Evolutionary conservation across 1,284 basidiomycete genomes (phyloP).

Genomic region (Cryptococcus sp.): DNA sequence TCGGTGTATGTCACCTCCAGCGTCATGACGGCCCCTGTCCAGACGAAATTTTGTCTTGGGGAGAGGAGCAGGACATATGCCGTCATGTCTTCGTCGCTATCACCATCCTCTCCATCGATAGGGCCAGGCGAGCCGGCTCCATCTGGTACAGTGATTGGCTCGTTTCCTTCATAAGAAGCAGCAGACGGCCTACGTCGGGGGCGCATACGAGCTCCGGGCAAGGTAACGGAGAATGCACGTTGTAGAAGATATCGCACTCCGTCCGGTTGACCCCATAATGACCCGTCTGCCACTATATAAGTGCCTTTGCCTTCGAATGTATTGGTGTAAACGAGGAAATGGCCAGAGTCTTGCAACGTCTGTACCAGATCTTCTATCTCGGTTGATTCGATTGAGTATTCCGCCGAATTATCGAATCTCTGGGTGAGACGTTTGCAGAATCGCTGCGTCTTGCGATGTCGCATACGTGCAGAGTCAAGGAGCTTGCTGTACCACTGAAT

Average conservation of each 20-base stretch:
- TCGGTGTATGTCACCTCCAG: conserved; percentile 67
- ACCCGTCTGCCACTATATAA: conserved; percentile 87
- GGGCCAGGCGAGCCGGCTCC: conserved; percentile 56
- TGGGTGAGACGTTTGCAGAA: conserved; percentile 83
- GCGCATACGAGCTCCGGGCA: conserved; percentile 20
- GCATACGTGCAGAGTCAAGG: conserved; percentile 86
- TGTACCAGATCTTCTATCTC: conserved; percentile 79
- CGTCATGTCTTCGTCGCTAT: conserved; percentile 41
- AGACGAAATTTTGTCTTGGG: conserved; percentile 83
- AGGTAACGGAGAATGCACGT: conserved; percentile 68
- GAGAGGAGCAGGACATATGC: conserved; percentile 84
- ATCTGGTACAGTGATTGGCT: conserved; percentile 22
- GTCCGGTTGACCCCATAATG: conserved; percentile 80
- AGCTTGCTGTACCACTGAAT: conserved; percentile 90
- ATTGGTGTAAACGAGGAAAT: conserved; percentile 93
- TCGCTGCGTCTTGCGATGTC: conserved; percentile 91
- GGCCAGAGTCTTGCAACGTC: conserved; percentile 79
- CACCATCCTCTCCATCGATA: conserved; percentile 58
- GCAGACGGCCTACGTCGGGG: conserved; percentile 7
- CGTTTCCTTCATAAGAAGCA: conserved; percentile 54
- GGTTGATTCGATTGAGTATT: conserved; percentile 83
- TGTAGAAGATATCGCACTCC: conserved; percentile 78
- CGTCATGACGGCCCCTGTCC: conserved; percentile 85
- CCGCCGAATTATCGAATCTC: conserved; percentile 92
- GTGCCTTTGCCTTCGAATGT: conserved; percentile 85